Conservation (phyloP, 148 eudicot genomes). For the Gaultheria prostrata region DNA sequence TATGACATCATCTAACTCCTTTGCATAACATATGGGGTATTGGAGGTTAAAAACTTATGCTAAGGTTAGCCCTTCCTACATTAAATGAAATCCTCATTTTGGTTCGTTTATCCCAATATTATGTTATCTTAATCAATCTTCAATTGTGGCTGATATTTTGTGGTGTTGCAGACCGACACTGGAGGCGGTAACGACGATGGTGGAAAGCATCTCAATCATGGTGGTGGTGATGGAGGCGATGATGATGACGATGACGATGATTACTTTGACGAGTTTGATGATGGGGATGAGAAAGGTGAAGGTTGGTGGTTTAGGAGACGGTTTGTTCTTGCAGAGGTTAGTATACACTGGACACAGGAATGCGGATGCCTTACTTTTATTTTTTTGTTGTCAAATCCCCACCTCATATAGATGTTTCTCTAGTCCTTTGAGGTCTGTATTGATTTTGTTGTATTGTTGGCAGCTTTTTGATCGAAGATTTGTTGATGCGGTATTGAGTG, state of each 20-base stretch:
- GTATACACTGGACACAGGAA: not conserved
- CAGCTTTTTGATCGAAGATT: constrained; percentile 87
- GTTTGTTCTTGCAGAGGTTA: constrained; percentile 74
- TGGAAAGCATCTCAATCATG: constrained; percentile 68
- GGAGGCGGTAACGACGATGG: constrained; percentile 94
- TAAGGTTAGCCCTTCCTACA: too few species aligned
- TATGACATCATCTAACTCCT: too few species aligned
- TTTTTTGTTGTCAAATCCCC: too few species aligned
- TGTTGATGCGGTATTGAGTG: constrained; percentile 86
- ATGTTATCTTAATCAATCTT: too few species aligned
- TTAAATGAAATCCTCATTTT: too few species aligned
- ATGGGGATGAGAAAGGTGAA: constrained; percentile 89
- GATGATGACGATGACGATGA: constrained; percentile 94
- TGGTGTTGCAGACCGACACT: constrained; percentile 49
- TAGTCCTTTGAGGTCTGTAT: too few species aligned
- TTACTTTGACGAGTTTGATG: constrained; percentile 93
- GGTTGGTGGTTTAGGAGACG: constrained; percentile 87
- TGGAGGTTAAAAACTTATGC: too few species aligned
- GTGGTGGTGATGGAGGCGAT: constrained; percentile 98
- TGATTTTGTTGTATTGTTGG: constrained; percentile 12
- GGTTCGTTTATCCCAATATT: too few species aligned
- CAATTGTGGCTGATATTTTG: too few species aligned
- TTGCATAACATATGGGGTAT: too few species aligned
- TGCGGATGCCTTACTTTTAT: not conserved
- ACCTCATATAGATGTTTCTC: too few species aligned